Base-by-base conservation (phyloP, 495 filamentous ascomycete genomes). In the Penicillium psychrofluorescens region DNA sequence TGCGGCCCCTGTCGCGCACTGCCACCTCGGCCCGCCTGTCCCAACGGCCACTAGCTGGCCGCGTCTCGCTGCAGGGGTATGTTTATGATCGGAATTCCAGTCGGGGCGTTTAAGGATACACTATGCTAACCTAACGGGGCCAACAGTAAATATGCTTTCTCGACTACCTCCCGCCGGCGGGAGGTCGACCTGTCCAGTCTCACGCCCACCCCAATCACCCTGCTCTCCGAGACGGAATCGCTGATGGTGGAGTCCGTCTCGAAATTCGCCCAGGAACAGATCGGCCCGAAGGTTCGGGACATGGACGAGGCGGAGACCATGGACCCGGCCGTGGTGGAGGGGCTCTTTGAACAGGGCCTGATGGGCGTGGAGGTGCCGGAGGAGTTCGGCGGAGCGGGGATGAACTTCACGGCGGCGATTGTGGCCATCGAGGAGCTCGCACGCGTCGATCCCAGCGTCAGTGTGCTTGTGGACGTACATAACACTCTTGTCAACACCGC, bases 291-390 rank as follows among this genome's bases (percentile, higher is more conserved):
- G 64, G 90, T 89, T 8, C 86, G 92, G 15, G 89, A 94, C 22
- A 99, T 99, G 92, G 92, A 99, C 57, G 92, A 99, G 71, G 83
- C 84, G 27, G 92, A 99, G 73, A 64, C 72, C 7, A 99, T 99
- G 92, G 94, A 99, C 66, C 78, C 84, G 0, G 61, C 76, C 3
- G 61, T 99, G 27, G 83, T 99, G 11, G 89, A 95, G 66, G 84
- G 90, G 63, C 76, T 95, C 29, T 99, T 99, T 56, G 92, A 97
- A 70, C 91, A 97, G 66, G 92, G 92, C 4, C 61, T 99, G 8
- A 99, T 99, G 92, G 85, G 92, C 40, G 78, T 99, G 42, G 92
- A 99, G 70, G 89, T 99, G 15, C 91, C 90, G 22, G 94, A 99
- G 66, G 90, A 96, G 61, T 97, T 84, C 58, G 92, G 92, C 42